Evolutionary conservation across 2,329 filamentous ascomycete species (phyloP), one percentile per base, ranked within the genome.

Genomic region (Pseudogymnoascus sp.): DNA sequence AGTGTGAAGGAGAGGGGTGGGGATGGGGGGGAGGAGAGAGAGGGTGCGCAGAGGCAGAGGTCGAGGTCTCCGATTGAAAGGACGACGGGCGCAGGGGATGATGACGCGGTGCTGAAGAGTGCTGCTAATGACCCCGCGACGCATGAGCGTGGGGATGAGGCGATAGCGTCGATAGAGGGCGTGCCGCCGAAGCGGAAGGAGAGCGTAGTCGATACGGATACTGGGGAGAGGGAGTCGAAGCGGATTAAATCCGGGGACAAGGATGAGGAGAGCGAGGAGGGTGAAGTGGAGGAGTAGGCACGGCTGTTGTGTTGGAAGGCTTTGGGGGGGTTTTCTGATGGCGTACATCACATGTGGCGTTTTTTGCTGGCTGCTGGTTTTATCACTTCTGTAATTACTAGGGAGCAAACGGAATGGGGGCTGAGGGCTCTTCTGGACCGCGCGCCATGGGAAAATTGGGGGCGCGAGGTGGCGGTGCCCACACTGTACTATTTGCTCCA

Each of bases 81-180:
- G 44, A 13, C 15, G 11, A 11, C 44, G 4, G 61, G 5, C 2
- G 61, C 26, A 1, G 61, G 61, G 15, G 42, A 63, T 21, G 42
- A 59, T 10, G 69, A 71, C 60, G 64, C 64, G 19, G 65, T 63
- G 11, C 59, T 72, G 3, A 72, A 72, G 63, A 67, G 65, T 38
- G 65, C 61, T 3, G 70, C 70, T 7, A 72, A 72, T 46, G 66
- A 70, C 44, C 70, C 70, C 11, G 67, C 67, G 1, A 71, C 69
- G 9, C 70, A 71, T 61, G 40, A 63, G 23, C 44, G 60, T 17
- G 63, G 63, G 9, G 40, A 61, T 35, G 40, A 29, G 29, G 65
- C 65, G 64, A 62, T 60, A 13, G 46, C 46, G 61, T 64, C 59
- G 35, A 35, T 17, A 11, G 23, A 17, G 23, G 59, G 21, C 33